These are phyloP conservation scores for Pichia sp. DNA, from an alignment of 1,139 yeast genomes.

Conservation along the genomic window DNA sequence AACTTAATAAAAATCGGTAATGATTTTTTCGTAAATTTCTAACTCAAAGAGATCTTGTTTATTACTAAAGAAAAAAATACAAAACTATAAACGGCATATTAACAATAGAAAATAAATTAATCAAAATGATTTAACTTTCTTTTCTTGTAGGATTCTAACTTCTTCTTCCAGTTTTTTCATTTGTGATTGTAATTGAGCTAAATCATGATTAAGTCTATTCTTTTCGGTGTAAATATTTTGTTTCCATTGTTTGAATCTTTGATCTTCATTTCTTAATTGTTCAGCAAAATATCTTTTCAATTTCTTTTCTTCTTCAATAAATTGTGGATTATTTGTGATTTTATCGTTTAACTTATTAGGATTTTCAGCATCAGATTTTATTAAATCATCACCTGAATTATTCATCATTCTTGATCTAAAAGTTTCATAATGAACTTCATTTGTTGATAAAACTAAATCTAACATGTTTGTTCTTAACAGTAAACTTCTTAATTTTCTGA, in stretches of 20 bases:
- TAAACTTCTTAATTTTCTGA: slow-evolving; percentile 82
- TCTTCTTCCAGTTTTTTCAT: slow-evolving; percentile 68
- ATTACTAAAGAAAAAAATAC: not conserved
- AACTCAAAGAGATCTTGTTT: no score
- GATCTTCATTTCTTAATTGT: slow-evolving; percentile 95
- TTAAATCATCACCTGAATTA: slow-evolving; percentile 18
- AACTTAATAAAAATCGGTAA: not conserved
- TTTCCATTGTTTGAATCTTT: slow-evolving; percentile 97
- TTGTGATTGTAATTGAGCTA: slow-evolving; percentile 77
- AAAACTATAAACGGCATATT: not conserved
- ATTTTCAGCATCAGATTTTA: slow-evolving; percentile 23
- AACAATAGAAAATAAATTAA: not conserved
- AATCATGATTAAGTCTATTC: slow-evolving; percentile 86
- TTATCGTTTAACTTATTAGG: slow-evolving; percentile 25
- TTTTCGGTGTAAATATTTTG: slow-evolving; percentile 91
- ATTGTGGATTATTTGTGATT: slow-evolving; percentile 71
- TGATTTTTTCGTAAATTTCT: no score
- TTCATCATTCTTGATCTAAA: slow-evolving; percentile 81
- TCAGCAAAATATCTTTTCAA: slow-evolving; percentile 95
- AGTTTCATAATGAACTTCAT: slow-evolving; percentile 85
- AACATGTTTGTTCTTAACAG: slow-evolving; percentile 89
- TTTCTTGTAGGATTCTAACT: slow-evolving; percentile 60
- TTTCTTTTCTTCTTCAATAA: slow-evolving; percentile 92
- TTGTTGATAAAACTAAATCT: slow-evolving; percentile 83
- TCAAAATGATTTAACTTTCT: slow-evolving; percentile 27